Percentiles rank a stretch among this genome's conserved stretches.
Evolutionary conservation across 352 stramenopile genomes (phyloP).

Genomic region (Globisporangium emineosum): DNA sequence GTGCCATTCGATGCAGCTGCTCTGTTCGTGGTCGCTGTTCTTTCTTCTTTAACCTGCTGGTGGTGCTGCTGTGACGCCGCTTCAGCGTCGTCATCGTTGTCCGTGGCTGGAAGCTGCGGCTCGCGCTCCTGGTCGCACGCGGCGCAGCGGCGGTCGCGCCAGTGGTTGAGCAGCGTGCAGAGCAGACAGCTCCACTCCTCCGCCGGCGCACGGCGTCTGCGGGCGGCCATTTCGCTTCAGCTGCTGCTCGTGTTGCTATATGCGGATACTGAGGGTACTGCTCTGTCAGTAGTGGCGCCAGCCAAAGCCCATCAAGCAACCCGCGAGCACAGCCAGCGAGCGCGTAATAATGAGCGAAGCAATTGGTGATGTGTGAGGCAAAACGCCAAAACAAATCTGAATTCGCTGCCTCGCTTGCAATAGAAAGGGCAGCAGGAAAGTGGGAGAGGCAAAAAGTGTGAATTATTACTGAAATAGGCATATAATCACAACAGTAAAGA

Average conservation of each 20-base stretch:
- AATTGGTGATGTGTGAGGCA: not conserved
- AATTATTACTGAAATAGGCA: not conserved
- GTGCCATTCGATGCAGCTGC: not conserved
- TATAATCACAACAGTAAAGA: not conserved
- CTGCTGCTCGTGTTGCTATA: not conserved
- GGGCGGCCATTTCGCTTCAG: slow-evolving; percentile 3
- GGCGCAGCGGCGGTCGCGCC: slow-evolving; percentile 38
- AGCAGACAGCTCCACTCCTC: slow-evolving; percentile 67
- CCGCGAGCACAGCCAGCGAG: not conserved
- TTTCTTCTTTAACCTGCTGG: not conserved
- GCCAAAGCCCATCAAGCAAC: not conserved
- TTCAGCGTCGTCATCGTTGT: not conserved
- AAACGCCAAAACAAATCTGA: not conserved
- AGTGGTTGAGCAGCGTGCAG: slow-evolving; percentile 63
- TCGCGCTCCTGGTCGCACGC: slow-evolving; percentile 51
- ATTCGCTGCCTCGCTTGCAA: not conserved
- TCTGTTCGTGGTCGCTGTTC: not conserved
- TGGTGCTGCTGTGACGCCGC: not conserved
- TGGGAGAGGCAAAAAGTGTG: too few species aligned
- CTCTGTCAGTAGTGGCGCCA: not conserved
- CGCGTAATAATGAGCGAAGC: not conserved
- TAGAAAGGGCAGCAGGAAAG: not conserved
- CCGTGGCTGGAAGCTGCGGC: slow-evolving; percentile 3
- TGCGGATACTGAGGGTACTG: not conserved
- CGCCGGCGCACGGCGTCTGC: slow-evolving; percentile 4